Base-by-base conservation (phyloP, 257 asterid genomes). In the Coffea canephora region DNA sequence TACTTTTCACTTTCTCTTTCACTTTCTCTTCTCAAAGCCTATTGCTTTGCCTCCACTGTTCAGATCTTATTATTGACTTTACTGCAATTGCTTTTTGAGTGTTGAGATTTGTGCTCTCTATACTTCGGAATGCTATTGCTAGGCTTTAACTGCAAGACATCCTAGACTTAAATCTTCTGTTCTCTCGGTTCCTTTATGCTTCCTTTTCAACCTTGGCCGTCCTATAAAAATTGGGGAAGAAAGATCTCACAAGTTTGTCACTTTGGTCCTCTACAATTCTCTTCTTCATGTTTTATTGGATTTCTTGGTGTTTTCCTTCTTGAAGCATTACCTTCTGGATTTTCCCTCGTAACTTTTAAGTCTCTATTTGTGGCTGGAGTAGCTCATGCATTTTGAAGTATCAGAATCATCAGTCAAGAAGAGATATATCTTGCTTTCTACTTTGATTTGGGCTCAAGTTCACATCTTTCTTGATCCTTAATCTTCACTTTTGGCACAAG, bases 91-190 rank as follows among this genome's bases (percentile, higher is more conserved):
- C 84, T 71, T 85, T 82, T 34, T 67, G 9, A 21, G 83, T 84
- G 75, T 87, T 84, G 94, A 87, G 81, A 86, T 89, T 80, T 82
- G 90, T 85, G 89, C 86, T 71, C 76, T 77, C 74, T 18, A 25
- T 10, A 9, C 76, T 71, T 7, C 31, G 31, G 31, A 31, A 31
- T 31, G 31, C 43, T 46, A 48, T 9, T 8, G 12, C 19, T 9
- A 49, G 82, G 61, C 86, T 81, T 86, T 82, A 86, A 88, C 90
- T 82, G 91, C 88, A 85, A 86, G 80, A 86, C 82, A 78, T 83
- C 83, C 82, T 80, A 77, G 79, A 81, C 75, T 79, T 79, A 48
- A 45, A 77, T 85, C 88, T 69, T 84, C 86, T 88, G 89, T 83
- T 78, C 78, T 79, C 86, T 84, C 87, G 81, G 83, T 82, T 74